Conservation (phyloP, 768 basidiomycete species). For the Crassisporium funariophilum region DNA sequence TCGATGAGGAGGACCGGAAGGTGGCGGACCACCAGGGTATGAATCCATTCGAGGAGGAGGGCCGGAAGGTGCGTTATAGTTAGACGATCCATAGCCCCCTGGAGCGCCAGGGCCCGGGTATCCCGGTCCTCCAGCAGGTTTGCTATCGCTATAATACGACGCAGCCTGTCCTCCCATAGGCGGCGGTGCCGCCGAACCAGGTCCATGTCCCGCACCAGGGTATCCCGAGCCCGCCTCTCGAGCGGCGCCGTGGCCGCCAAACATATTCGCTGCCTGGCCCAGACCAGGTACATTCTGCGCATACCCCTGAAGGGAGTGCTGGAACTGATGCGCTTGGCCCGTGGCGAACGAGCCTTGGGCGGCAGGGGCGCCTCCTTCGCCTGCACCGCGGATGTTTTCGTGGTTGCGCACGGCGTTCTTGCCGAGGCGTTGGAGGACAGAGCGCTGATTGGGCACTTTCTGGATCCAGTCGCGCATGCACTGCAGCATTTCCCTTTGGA, state of each 20-base stretch:
- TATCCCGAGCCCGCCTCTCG: too few species aligned
- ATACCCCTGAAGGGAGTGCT: slow-evolving; percentile 50
- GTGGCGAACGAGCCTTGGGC: slow-evolving; percentile 52
- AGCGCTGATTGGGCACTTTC: slow-evolving; percentile 45
- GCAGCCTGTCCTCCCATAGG: slow-evolving; percentile 31
- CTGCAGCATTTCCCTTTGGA: slow-evolving; percentile 78
- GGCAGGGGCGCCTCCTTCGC: slow-evolving; percentile 50
- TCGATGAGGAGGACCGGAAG: slow-evolving; percentile 31
- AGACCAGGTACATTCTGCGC: slow-evolving; percentile 49
- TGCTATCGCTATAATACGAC: slow-evolving; percentile 29
- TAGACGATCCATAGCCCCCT: background rate
- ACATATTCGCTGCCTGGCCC: slow-evolving; percentile 41
- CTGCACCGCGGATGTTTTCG: slow-evolving; percentile 62
- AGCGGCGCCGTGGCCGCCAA: too few species aligned
- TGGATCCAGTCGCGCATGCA: slow-evolving; percentile 66
- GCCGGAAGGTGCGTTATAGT: background rate
- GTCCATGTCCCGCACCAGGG: too few species aligned
- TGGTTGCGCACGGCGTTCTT: slow-evolving; percentile 73
- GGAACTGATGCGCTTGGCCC: slow-evolving; percentile 49
- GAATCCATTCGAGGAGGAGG: slow-evolving; percentile 21
- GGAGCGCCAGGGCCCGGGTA: too few species aligned
- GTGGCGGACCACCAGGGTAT: slow-evolving; percentile 17
- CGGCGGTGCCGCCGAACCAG: too few species aligned
- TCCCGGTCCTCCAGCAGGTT: slow-evolving; percentile 5
- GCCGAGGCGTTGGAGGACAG: slow-evolving; percentile 55